These are phyloP conservation scores for Nemophila menziesii DNA, from an alignment of 257 asterid species.

Conservation along the genomic window DNA sequence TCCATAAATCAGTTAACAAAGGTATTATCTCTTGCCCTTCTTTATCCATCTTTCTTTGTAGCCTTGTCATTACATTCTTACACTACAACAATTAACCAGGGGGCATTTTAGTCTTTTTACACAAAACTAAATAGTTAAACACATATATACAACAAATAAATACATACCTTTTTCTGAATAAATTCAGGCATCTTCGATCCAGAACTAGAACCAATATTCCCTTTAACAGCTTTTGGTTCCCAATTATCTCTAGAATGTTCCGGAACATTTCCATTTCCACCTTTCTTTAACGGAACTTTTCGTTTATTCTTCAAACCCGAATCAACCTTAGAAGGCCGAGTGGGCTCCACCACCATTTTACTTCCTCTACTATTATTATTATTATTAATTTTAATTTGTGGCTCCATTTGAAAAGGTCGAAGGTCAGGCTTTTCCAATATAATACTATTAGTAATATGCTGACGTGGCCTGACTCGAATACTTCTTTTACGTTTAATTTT, in stretches of 20 bases:
- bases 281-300: conserved; percentile 41
- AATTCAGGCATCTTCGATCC: conserved; percentile 65
- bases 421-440: conserved; percentile 64
- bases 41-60: conserved; percentile 72
- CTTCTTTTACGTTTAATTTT: conserved; percentile 86
- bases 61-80: conserved; percentile 73
- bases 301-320: conserved; percentile 43
- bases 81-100: conserved; percentile 38
- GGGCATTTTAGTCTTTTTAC: background rate
- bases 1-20: conserved; percentile 81
- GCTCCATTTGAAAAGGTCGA: conserved; percentile 43
- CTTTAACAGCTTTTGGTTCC: conserved; percentile 41
- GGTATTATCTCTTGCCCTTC: conserved; percentile 91
- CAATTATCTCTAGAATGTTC: conserved; percentile 43
- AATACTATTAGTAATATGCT: conserved; percentile 46
- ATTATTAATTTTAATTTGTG: conserved; percentile 45
- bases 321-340: conserved; percentile 37
- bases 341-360: conserved; percentile 42
- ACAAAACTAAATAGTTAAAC: background rate
- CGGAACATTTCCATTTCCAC: conserved; percentile 20
- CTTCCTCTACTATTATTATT: too few species aligned
- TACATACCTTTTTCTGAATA: conserved; percentile 71
- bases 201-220: conserved; percentile 36
- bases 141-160: too few species aligned
- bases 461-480: conserved; percentile 73